A percentile compares a stretch with the other conserved stretches of the same genome.
These are phyloP conservation scores for Astragalus membranaceus DNA, from an alignment of 306 rosid genomes.

Conservation along the genomic window DNA sequence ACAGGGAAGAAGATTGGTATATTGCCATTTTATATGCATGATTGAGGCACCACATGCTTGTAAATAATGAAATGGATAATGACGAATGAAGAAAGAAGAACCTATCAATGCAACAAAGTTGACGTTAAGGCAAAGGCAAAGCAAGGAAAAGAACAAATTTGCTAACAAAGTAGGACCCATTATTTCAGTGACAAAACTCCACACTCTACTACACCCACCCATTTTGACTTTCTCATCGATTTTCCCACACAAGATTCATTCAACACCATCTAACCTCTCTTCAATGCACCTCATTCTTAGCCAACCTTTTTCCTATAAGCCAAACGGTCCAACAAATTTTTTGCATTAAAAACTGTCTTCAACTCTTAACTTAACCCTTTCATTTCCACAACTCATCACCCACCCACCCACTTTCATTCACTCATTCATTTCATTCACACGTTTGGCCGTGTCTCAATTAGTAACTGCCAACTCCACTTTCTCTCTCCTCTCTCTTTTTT, in stretches of 20 bases:
- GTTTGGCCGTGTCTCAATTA: constrained; percentile 33
- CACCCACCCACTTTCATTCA: background rate
- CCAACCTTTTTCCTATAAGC: constrained; percentile 32
- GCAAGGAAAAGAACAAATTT: constrained; percentile 29
- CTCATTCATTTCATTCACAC: constrained; percentile 16
- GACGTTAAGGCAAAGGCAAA: constrained; percentile 72
- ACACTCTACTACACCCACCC: constrained; percentile 45
- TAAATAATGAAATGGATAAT: constrained; percentile 24
- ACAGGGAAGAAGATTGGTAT: background rate
- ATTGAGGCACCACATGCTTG: constrained; percentile 30
- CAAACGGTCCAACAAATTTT: constrained; percentile 21
- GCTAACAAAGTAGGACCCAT: constrained; percentile 38
- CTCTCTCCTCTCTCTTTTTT: constrained; percentile 11
- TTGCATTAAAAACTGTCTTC: constrained; percentile 22
- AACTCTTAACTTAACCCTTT: background rate
- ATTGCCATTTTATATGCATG: background rate
- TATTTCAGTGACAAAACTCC: constrained; percentile 14
- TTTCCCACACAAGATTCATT: constrained; percentile 24
- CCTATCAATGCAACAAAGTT: constrained; percentile 31
- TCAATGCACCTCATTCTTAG: constrained; percentile 12
- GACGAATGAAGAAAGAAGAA: constrained; percentile 23
- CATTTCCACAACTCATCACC: background rate
- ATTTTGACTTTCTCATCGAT: constrained; percentile 49
- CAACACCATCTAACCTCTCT: constrained; percentile 21
- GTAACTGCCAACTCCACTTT: constrained; percentile 24